Evolutionary conservation across 2,329 filamentous ascomycete genomes (phyloP), one percentile per base, ranked within the genome.

Genomic region (Talaromyces albobiverticillius): DNA sequence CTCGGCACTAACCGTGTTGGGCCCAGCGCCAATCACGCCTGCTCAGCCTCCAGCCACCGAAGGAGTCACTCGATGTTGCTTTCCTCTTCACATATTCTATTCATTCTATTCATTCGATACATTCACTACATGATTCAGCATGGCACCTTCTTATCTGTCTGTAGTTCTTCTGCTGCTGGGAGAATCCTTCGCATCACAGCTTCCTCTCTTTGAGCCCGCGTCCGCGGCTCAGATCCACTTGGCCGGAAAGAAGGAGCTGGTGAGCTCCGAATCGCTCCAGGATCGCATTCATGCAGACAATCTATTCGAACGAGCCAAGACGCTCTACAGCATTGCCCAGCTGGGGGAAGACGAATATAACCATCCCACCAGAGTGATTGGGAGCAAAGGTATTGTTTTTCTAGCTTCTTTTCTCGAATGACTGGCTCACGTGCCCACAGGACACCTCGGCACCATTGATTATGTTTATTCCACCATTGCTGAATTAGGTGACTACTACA

Each of bases 291-390:
- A 72, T 16, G 68, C 71, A 38, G 71, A 81, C 16, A 82, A 79
- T 22, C 79, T 90, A 6, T 69, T 85, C 40, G 68, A 74, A 4
- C 81, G 85, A 18, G 82, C 86, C 4, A 74, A 85, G 61, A 68
- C 82, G 38, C 79, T 90, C 8, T 88, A 81, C 61, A 72, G 80
- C 49, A 80, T 88, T 53, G 85, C 86, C 0, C 75, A 85, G 67
- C 73, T 79, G 50, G 78, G 79, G 10, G 72, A 80, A 57, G 73
- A 78, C 1, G 83, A 88, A 58, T 87, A 84, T 64, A 81, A 81
- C 57, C 86, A 86, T 61, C 86, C 86, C 1, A 89, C 86, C 1
- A 79, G 86, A 51, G 86, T 89, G 20, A 88, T 89, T 59, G 86
- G 86, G 26, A 87, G 84, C 58, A 64, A 79, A 65, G 84, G 83